Evolutionary conservation across 352 stramenopile species (phyloP).

Genomic region (Thraustochytrium sp.): DNA sequence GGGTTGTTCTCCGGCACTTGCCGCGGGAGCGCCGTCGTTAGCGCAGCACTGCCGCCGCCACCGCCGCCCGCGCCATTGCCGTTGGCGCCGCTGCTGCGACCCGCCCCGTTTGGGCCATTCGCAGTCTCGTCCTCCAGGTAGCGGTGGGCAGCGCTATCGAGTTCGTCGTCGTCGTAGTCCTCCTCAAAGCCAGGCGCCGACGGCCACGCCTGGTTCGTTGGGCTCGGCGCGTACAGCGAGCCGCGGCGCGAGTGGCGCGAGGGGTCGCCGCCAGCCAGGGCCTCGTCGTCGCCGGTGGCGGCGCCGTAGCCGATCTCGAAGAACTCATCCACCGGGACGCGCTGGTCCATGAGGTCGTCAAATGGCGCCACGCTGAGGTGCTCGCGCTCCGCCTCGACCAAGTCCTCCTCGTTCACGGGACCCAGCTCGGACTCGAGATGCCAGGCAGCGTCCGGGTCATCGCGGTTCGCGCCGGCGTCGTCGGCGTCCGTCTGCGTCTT

Average conservation of each 20-base stretch:
- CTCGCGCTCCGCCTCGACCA: background rate
- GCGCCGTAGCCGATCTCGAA: conserved; percentile 24
- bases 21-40: no score
- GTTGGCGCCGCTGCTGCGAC: no score
- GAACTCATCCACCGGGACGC: conserved; percentile 18
- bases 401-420: background rate
- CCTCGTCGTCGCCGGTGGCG: background rate
- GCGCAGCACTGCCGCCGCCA: no score
- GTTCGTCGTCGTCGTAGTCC: no score
- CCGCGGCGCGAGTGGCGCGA: no score
- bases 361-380: background rate
- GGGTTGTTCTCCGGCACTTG: no score
- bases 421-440: background rate
- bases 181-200: no score
- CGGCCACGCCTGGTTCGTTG: no score
- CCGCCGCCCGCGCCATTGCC: no score
- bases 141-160: no score
- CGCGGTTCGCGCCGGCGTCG: background rate
- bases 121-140: background rate
- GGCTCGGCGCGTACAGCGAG: no score
- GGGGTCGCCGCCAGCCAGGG: no score
- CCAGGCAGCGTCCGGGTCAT: background rate
- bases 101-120: background rate
- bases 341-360: conserved; percentile 17
- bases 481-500: background rate